These are phyloP conservation scores for Populus euphratica DNA, from an alignment of 345 rosid species.

Conservation along the genomic window DNA sequence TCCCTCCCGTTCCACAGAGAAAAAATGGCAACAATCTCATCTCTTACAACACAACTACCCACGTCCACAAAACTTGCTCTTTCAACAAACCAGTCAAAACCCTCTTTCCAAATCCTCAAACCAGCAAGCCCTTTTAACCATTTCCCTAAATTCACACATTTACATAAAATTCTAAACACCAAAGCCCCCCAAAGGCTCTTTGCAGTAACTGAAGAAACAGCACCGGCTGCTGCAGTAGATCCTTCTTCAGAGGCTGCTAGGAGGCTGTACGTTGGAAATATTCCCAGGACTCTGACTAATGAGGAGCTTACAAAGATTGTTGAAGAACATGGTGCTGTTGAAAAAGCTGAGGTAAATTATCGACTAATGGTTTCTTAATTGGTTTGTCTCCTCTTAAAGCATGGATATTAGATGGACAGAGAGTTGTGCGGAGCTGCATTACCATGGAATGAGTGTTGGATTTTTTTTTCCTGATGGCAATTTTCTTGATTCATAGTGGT, in stretches of 20 bases:
- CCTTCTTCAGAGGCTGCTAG: conserved; percentile 50
- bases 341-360: conserved; percentile 62
- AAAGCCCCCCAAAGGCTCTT: conserved; percentile 28
- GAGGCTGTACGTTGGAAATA: conserved; percentile 70
- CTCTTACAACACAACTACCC: conserved; percentile 20
- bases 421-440: background rate
- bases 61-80: conserved; percentile 16
- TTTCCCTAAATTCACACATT: conserved; percentile 7
- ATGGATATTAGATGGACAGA: background rate
- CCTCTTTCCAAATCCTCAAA: conserved; percentile 19
- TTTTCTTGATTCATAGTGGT: background rate
- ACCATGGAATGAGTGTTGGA: background rate
- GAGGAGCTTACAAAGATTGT: conserved; percentile 62
- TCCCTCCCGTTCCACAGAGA: too few species aligned
- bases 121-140: conserved; percentile 5
- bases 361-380: background rate
- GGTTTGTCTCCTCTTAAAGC: background rate
- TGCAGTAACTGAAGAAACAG: conserved; percentile 48
- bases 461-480: background rate
- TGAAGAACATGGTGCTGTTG: conserved; percentile 73
- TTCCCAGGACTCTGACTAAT: conserved; percentile 58
- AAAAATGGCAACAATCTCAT: conserved; percentile 38
- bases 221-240: conserved; percentile 24
- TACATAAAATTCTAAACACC: background rate
- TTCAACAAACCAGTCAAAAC: conserved; percentile 20